Base-by-base conservation (phyloP, 345 rosid species). In the Salix exigua region DNA sequence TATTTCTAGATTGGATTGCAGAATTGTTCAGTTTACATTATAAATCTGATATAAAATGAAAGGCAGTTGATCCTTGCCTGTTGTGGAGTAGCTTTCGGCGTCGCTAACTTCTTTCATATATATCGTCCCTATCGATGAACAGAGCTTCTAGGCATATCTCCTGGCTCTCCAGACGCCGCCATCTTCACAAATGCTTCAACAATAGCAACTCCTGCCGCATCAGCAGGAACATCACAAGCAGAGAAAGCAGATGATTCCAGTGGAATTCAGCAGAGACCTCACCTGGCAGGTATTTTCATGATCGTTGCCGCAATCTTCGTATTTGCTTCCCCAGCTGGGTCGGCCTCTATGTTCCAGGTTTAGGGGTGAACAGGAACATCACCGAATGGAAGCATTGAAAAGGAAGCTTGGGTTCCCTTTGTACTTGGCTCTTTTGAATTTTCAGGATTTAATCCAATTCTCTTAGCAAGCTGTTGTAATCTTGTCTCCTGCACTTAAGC, bases 141-240 rank as follows among this genome's bases (percentile, higher is more conserved):
- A 96, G 99, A 78, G 75, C 90, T 92, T 48, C 87, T 96, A 7
- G 97, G 99, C 33, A 12, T 96, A 67, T 75, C 95, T 55, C 93
- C 97, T 0, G 86, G 78, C 82, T 96, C 99, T 0, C 93, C 99
- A 21, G 97, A 89, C 11, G 94, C 91, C 17, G 91, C 91, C 9
- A 82, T 88, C 72, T 96, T 94, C 87, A 65, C 83, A 51, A 83
- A 84, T 37, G 64, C 69, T 7, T 38, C 91, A 10, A 21, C 87
- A 31, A 31, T 86, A 6, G 68, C 87, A 62, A 42, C 86, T 3
- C 53, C 94, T 38, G 8, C 88, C 12, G 11, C 50, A n/a, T 30
- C 50, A 40, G 23, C 71, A 21, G 26, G 30, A 50, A 58, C 80
- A 5, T 26, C 88, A 2, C 61, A 80, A 2, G 7, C 85, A 4